Conservation (phyloP, 2,329 filamentous ascomycete species). For the Neopestalotiopsis sp. region DNA sequence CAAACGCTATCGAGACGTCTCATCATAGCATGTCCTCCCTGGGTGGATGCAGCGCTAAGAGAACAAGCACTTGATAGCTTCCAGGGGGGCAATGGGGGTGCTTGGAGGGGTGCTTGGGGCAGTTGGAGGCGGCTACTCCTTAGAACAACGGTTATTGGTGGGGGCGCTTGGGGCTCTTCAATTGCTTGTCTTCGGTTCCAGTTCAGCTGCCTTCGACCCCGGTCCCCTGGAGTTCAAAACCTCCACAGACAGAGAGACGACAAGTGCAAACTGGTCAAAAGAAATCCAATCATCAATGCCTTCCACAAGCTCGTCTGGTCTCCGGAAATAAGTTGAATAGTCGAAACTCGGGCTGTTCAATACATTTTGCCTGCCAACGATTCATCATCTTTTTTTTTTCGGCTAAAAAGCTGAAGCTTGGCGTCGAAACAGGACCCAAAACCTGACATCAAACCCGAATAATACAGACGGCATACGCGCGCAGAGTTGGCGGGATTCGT, state of each 20-base stretch:
- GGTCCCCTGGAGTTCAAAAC: background rate
- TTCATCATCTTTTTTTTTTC: background rate
- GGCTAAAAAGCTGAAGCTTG: background rate
- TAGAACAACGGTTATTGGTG: background rate
- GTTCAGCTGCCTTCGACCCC: background rate
- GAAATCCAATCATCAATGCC: background rate
- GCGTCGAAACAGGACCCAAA: background rate
- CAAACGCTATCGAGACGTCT: conserved; percentile 18
- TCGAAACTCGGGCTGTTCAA: background rate
- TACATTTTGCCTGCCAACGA: background rate
- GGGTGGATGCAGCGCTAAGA: conserved; percentile 14
- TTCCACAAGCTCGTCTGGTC: background rate
- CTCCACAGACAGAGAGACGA: background rate
- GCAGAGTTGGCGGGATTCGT: background rate
- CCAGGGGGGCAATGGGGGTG: background rate
- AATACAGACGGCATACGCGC: background rate
- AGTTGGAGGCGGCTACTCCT: background rate
- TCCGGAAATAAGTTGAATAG: background rate
- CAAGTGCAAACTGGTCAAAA: background rate
- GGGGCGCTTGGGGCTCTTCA: background rate
- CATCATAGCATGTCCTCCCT: background rate
- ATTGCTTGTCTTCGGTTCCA: background rate
- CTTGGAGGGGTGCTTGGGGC: background rate
- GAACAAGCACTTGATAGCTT: background rate
- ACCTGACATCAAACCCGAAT: background rate